Conservation (phyloP, 1,284 basidiomycete species). For the Heimioporus punctisporus region DNA sequence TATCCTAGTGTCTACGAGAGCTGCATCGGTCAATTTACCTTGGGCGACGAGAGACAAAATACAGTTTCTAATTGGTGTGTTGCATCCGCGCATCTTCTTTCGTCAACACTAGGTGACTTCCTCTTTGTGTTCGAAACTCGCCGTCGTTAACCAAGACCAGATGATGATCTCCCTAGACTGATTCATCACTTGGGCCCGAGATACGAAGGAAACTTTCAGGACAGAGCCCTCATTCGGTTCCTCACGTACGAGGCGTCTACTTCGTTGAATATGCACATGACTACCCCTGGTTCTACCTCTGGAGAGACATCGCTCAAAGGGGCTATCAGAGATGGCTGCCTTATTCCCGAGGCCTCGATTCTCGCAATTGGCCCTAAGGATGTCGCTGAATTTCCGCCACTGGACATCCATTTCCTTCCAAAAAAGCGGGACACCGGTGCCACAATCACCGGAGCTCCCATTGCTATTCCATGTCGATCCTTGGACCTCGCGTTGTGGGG, state of each 20-base stretch:
- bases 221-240: conserved; percentile 61
- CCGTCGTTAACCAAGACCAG: conserved; percentile 25
- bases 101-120: conserved; percentile 55
- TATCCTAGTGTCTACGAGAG: conserved; percentile 50
- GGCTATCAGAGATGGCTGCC: conserved; percentile 54
- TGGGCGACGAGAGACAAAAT: conserved; percentile 51
- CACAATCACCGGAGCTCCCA: conserved; percentile 51
- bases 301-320: conserved; percentile 44
- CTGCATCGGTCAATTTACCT: conserved; percentile 41
- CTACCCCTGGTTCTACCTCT: conserved; percentile 18
- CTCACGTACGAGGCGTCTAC: conserved; percentile 80
- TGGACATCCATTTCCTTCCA: conserved; percentile 1
- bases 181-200: conserved; percentile 78
- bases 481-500: conserved; percentile 84
- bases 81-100: conserved; percentile 65
- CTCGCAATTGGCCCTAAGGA: conserved; percentile 51
- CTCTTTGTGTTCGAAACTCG: neutral
- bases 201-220: conserved; percentile 74
- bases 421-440: neutral
- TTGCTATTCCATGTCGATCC: conserved; percentile 59
- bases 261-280: conserved; percentile 71
- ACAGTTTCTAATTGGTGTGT: conserved; percentile 67
- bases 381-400: conserved; percentile 9
- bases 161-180: conserved; percentile 66
- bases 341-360: conserved; percentile 47